These are phyloP conservation scores for Ambrosiella xylebori DNA, from an alignment of 2,329 filamentous ascomycete species.

Conservation along the genomic window DNA sequence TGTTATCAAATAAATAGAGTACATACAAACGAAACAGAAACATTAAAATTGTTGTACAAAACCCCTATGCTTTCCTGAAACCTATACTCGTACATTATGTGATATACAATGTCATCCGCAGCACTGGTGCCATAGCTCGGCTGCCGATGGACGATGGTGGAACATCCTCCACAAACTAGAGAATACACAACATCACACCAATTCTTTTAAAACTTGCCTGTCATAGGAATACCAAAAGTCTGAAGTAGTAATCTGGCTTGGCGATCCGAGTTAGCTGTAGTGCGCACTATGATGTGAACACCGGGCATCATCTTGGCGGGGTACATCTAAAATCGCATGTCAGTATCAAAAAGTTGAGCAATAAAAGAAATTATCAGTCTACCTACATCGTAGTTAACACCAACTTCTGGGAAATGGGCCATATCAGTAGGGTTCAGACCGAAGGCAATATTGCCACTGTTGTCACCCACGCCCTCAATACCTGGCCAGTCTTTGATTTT, in stretches of 20 bases:
- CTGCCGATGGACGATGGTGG: neutral
- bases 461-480: conserved; percentile 50
- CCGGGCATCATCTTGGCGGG: conserved; percentile 62
- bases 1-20: neutral
- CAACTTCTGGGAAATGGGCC: conserved; percentile 79
- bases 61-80: neutral
- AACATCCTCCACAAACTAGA: neutral
- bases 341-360: conserved; percentile 5
- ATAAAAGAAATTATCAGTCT: conserved; percentile 3
- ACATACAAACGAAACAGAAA: neutral
- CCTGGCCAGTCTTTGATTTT: conserved; percentile 94
- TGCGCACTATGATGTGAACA: conserved; percentile 68
- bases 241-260: conserved; percentile 60
- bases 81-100: conserved; percentile 5
- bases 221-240: conserved; percentile 42
- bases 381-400: conserved; percentile 85
- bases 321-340: conserved; percentile 30
- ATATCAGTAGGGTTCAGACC: conserved; percentile 62
- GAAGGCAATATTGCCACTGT: conserved; percentile 70
- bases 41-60: conserved; percentile 4
- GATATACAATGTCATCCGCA: conserved; percentile 10
- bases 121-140: neutral
- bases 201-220: conserved; percentile 12
- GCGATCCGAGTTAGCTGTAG: conserved; percentile 66
- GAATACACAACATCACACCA: neutral